A percentile compares a stretch with the other conserved stretches of the same genome.
phyloP scores from a whole-genome alignment of 352 stramenopile genomes.

The Phytophthora citricola region DNA sequence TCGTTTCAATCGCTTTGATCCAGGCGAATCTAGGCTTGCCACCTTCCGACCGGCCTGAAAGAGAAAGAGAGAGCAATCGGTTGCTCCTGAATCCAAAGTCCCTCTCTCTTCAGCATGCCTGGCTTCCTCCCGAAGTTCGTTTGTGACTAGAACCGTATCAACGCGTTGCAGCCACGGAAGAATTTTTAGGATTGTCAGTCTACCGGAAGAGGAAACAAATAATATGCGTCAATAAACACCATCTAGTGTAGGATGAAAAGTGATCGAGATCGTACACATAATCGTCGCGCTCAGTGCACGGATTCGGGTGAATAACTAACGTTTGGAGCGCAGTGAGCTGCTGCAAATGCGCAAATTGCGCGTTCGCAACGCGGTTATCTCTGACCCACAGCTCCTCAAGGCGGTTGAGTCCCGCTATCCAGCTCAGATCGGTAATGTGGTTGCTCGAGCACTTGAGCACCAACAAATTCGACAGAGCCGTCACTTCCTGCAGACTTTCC shows the following conservation, averaged over 20 bases:
- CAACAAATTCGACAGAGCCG: conserved; percentile 44
- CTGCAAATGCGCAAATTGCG: conserved; percentile 57
- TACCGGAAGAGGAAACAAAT: conserved; percentile 3
- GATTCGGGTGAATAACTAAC: conserved; percentile 74
- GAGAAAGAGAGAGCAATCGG: conserved; percentile 38
- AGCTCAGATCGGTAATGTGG: conserved; percentile 56
- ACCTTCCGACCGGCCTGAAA: conserved; percentile 27
- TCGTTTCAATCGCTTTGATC: background rate
- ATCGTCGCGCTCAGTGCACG: conserved; percentile 55
- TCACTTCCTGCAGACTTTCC: conserved; percentile 50
- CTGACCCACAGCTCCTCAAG: conserved; percentile 72
- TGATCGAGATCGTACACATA: conserved; percentile 45
- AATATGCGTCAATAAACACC: background rate
- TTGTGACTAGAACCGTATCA: conserved; percentile 51
- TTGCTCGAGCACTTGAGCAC: conserved; percentile 71
- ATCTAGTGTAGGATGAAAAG: background rate
- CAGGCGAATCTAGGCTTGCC: background rate
- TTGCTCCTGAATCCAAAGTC: conserved; percentile 41
- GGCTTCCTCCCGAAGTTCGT: conserved; percentile 52
- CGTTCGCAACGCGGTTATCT: conserved; percentile 58
- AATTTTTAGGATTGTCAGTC: conserved; percentile 41
- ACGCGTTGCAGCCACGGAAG: conserved; percentile 62
- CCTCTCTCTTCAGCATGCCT: conserved; percentile 46
- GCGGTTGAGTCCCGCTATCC: conserved; percentile 30
- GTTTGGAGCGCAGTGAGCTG: conserved; percentile 50